Percentiles rank a stretch among this genome's conserved stretches.
Evolutionary conservation across 148 eudicot genomes (phyloP).

Genomic region (Cornus kousa): DNA sequence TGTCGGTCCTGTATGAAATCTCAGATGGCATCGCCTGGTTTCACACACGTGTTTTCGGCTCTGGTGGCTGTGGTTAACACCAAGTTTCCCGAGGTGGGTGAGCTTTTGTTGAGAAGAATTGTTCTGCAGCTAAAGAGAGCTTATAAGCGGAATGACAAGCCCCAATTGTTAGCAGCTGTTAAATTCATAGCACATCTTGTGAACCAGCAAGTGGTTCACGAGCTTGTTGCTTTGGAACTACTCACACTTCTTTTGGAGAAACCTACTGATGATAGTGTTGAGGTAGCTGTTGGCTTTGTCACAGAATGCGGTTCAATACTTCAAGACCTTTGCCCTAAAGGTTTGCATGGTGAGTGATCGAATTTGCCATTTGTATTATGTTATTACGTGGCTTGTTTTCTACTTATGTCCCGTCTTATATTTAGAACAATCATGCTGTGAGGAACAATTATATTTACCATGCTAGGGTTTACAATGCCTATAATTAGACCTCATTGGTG

Average conservation of each 20-base stretch:
- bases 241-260: conserved; percentile 69
- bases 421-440: no score
- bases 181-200: conserved; percentile 92
- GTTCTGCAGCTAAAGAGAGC: conserved; percentile 80
- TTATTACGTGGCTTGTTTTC: neutral
- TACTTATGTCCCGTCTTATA: no score
- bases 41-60: conserved; percentile 86
- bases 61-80: conserved; percentile 85
- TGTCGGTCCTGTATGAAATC: conserved; percentile 92
- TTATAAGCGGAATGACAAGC: conserved; percentile 91
- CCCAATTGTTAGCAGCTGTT: conserved; percentile 83
- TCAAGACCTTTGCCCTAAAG: conserved; percentile 78
- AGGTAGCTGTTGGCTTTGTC: conserved; percentile 93
- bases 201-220: conserved; percentile 90
- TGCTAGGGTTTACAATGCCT: no score
- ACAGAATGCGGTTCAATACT: conserved; percentile 89
- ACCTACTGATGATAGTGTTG: conserved; percentile 95
- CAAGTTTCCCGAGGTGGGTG: conserved; percentile 83
- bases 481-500: no score
- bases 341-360: conserved; percentile 65
- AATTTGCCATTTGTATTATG: neutral
- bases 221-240: conserved; percentile 84
- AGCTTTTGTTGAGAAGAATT: conserved; percentile 75
- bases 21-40: conserved; percentile 90
- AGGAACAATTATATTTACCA: no score